Percentiles rank a stretch among this genome's conserved stretches.
These are phyloP conservation scores for Zygosaccharomyces pseudobailii DNA, from an alignment of 1,139 yeast genomes.

Conservation along the genomic window DNA sequence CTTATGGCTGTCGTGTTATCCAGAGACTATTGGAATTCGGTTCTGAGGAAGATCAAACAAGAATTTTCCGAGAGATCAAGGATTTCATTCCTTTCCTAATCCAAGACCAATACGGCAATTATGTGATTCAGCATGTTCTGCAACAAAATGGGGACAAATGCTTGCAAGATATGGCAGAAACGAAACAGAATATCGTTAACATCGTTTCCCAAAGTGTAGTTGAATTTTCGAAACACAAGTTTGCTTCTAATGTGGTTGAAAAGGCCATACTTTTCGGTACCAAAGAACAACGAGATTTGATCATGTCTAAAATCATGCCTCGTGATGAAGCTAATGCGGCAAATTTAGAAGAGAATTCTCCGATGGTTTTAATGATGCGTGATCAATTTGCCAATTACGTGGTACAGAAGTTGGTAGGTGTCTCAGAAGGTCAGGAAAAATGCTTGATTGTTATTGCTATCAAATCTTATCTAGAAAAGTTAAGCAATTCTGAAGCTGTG, in stretches of 20 bases:
- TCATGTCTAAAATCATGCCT: slow-evolving; percentile 44
- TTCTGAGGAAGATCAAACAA: slow-evolving; percentile 52
- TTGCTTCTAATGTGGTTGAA: slow-evolving; percentile 96
- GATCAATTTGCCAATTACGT: slow-evolving; percentile 98
- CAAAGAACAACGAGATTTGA: slow-evolving; percentile 52
- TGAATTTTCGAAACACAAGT: slow-evolving; percentile 85
- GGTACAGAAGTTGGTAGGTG: slow-evolving; percentile 87
- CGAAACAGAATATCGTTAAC: slow-evolving; percentile 47
- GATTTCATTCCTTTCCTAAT: slow-evolving; percentile 71
- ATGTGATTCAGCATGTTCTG: slow-evolving; percentile 91
- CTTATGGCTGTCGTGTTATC: slow-evolving; percentile 95
- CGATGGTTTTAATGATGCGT: slow-evolving; percentile 84
- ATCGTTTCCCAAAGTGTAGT: slow-evolving; percentile 59
- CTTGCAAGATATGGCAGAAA: slow-evolving; percentile 32
- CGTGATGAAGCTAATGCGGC: slow-evolving; percentile 36
- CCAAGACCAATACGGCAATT: slow-evolving; percentile 96
- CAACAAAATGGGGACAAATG: slow-evolving; percentile 58
- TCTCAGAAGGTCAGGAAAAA: slow-evolving; percentile 66
- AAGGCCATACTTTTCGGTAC: slow-evolving; percentile 79
- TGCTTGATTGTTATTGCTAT: slow-evolving; percentile 55
- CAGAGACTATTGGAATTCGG: slow-evolving; percentile 83
- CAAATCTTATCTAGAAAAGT: slow-evolving; percentile 44
- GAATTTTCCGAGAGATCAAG: slow-evolving; percentile 66
- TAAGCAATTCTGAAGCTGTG: slow-evolving; percentile 30
- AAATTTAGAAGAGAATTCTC: slow-evolving; percentile 51